Conservation (phyloP, 2,329 filamentous ascomycete species). For the Calonectria pseudoturangicola region DNA sequence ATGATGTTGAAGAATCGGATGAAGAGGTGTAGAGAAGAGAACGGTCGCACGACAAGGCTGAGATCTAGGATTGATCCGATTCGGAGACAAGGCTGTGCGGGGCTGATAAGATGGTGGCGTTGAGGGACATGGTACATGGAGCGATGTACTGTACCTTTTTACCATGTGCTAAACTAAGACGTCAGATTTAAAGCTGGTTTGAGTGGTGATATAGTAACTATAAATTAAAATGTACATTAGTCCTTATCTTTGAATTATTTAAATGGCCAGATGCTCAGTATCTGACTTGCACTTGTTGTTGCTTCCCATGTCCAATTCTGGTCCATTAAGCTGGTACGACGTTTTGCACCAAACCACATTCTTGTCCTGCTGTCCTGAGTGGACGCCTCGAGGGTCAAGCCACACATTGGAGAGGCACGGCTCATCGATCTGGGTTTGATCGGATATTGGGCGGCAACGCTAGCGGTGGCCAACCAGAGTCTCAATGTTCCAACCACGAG, state of each 20-base stretch:
- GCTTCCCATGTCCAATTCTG: no score
- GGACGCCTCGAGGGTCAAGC: constrained; percentile 31
- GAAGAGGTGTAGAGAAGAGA: neutral
- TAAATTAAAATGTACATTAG: no score
- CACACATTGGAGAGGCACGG: constrained; percentile 28
- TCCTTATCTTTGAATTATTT: no score
- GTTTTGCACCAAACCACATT: no score
- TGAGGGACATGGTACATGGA: no score
- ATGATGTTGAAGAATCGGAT: constrained; percentile 4
- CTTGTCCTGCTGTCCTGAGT: neutral
- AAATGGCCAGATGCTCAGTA: no score
- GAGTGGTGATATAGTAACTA: no score
- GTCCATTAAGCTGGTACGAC: no score
- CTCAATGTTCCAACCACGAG: constrained; percentile 15
- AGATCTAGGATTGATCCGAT: constrained; percentile 33
- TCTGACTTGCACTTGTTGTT: no score
- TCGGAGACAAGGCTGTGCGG: constrained; percentile 40
- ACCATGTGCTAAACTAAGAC: no score
- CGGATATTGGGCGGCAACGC: constrained; percentile 29
- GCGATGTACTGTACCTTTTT: no score
- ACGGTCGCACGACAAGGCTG: constrained; percentile 36
- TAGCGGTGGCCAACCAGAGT: constrained; percentile 21
- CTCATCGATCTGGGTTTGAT: constrained; percentile 20
- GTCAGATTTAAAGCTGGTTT: no score
- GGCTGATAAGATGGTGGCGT: constrained; percentile 36